Evolutionary conservation across 2,329 filamentous ascomycete genomes (phyloP).

Genomic region (Lasiodiplodia sp.): DNA sequence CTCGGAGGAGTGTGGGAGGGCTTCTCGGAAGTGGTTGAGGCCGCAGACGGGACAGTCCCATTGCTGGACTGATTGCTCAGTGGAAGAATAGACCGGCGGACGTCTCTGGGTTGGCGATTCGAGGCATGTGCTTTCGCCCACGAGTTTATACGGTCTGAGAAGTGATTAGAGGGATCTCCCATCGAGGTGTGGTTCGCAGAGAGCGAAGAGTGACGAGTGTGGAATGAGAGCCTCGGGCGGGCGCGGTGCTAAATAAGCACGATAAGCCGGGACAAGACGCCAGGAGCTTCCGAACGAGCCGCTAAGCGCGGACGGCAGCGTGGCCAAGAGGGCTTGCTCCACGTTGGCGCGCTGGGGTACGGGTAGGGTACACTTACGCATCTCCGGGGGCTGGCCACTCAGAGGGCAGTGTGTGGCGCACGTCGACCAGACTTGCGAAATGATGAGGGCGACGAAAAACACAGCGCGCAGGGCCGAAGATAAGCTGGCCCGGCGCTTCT

Average conservation of each 20-base stretch:
- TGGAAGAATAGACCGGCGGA: slow-evolving; percentile 35
- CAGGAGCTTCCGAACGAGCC: slow-evolving; percentile 23
- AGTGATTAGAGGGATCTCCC: slow-evolving; percentile 62
- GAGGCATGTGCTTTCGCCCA: slow-evolving; percentile 56
- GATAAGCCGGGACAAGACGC: slow-evolving; percentile 15
- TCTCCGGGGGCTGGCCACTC: slow-evolving; percentile 25
- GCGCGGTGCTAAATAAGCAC: slow-evolving; percentile 21
- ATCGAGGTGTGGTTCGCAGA: slow-evolving; percentile 51
- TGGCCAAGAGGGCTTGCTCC: slow-evolving; percentile 28
- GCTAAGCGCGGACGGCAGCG: slow-evolving; percentile 16
- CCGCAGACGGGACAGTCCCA: slow-evolving; percentile 41
- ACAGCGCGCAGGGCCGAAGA: not conserved
- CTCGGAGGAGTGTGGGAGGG: slow-evolving; percentile 29
- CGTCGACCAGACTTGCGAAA: slow-evolving; percentile 13
- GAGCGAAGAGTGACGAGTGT: slow-evolving; percentile 28
- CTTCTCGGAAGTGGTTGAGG: slow-evolving; percentile 29
- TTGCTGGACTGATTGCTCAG: slow-evolving; percentile 36
- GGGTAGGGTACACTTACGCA: slow-evolving; percentile 26
- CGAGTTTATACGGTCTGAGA: slow-evolving; percentile 60
- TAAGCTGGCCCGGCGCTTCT: not conserved
- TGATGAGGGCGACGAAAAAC: not conserved
- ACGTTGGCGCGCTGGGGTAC: slow-evolving; percentile 22
- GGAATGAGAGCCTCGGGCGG: slow-evolving; percentile 9
- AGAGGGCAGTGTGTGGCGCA: slow-evolving; percentile 22
- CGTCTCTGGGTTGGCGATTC: slow-evolving; percentile 41